A percentile compares a stretch with the other conserved stretches of the same genome.
Conservation (phyloP, 257 asterid species). For the Capsicum pubescens region DNA sequence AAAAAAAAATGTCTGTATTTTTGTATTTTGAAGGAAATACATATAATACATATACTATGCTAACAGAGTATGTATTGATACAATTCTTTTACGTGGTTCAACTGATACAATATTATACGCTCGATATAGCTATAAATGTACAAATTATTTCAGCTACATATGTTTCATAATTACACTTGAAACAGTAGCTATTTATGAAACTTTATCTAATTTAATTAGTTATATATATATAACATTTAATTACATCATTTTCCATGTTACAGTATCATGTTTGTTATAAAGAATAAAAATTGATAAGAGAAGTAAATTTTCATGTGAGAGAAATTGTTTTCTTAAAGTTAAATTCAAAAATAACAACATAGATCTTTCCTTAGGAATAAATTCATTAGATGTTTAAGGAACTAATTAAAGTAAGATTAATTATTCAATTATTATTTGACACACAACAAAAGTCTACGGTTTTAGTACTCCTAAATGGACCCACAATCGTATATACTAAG, state of each 20-base stretch:
- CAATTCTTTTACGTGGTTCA: too few species aligned
- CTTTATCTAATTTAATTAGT: too few species aligned
- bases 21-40: too few species aligned
- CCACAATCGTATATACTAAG: slow-evolving; percentile 57
- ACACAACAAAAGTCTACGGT: slow-evolving; percentile 31
- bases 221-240: neutral
- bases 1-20: too few species aligned
- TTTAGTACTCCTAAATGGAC: slow-evolving; percentile 52
- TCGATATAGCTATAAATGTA: too few species aligned
- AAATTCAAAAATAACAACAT: slow-evolving; percentile 28
- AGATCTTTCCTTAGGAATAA: slow-evolving; percentile 25
- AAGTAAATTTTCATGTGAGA: neutral
- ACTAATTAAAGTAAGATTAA: neutral
- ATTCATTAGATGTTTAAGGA: slow-evolving; percentile 13
- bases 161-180: too few species aligned
- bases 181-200: too few species aligned
- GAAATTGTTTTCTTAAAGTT: slow-evolving; percentile 24
- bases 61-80: too few species aligned
- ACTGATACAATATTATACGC: too few species aligned
- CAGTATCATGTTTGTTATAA: neutral
- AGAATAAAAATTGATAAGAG: neutral
- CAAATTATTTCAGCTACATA: too few species aligned
- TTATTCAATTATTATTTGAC: slow-evolving; percentile 21
- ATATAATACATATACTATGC: too few species aligned
- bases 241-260: neutral